Conservation (phyloP, 2,329 filamentous ascomycete species). For the Monosporascus sp. region DNA sequence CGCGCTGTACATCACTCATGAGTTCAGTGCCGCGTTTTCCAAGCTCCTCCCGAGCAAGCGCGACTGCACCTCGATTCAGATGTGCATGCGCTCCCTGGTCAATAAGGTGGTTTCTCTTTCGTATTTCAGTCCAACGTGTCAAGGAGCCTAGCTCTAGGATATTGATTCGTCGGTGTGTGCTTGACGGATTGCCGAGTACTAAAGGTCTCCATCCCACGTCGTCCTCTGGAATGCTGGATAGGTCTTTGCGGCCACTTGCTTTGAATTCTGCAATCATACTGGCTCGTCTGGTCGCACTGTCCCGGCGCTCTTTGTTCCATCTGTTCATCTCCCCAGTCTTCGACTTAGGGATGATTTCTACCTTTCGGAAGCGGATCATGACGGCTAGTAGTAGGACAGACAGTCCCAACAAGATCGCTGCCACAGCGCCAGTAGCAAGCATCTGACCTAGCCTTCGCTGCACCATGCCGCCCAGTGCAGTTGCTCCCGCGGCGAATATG, state of each 20-base stretch:
- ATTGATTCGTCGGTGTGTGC: constrained; percentile 64
- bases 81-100: constrained; percentile 35
- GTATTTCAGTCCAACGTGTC: constrained; percentile 70
- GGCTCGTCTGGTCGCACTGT: constrained; percentile 41
- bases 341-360: constrained; percentile 64
- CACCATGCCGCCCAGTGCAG: constrained; percentile 62
- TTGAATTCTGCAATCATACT: constrained; percentile 31
- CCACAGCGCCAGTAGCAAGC: constrained; percentile 62
- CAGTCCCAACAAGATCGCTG: constrained; percentile 59
- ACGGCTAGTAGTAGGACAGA: constrained; percentile 58
- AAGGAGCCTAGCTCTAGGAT: constrained; percentile 63
- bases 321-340: constrained; percentile 50
- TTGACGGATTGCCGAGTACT: constrained; percentile 66
- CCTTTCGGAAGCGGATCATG: constrained; percentile 59
- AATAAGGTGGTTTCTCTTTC: constrained; percentile 52
- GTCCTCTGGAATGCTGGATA: constrained; percentile 40
- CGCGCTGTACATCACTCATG: constrained; percentile 22
- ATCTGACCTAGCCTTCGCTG: constrained; percentile 63
- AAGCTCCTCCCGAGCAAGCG: constrained; percentile 26
- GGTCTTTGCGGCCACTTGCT: constrained; percentile 19
- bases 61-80: constrained; percentile 30
- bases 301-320: constrained; percentile 43
- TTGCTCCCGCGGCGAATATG: constrained; percentile 62
- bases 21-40: constrained; percentile 20
- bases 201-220: constrained; percentile 61